phyloP scores from a whole-genome alignment of 192 early-diverging fungal genomes.

The Umbelopsis isabellina region DNA sequence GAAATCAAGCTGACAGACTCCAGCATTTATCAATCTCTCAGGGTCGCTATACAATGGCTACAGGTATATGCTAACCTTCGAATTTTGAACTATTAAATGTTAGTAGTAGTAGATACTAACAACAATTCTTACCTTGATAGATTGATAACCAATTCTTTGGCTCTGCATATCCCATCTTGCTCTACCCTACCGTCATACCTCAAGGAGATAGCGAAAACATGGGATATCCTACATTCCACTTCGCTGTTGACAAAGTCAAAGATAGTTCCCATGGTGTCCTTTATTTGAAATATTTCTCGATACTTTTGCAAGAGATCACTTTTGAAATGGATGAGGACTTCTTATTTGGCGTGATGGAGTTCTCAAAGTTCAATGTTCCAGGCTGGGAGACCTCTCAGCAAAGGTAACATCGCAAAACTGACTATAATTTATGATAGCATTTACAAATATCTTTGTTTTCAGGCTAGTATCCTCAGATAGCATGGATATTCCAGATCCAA shows the following conservation, averaged over 20 bases:
- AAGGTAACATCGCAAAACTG: not conserved
- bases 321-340: constrained; percentile 89
- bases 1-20: constrained; percentile 71
- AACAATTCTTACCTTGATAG: constrained; percentile 35
- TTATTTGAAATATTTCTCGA: constrained; percentile 80
- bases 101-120: too few relatives aligned
- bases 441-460: not conserved
- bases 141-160: constrained; percentile 87
- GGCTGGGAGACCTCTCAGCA: not conserved
- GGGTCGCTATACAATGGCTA: constrained; percentile 73
- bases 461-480: not conserved
- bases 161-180: constrained; percentile 73
- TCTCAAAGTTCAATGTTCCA: constrained; percentile 63
- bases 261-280: constrained; percentile 83
- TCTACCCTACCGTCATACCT: constrained; percentile 82
- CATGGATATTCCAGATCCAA: constrained; percentile 57
- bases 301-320: constrained; percentile 83
- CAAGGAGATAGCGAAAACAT: constrained; percentile 50
- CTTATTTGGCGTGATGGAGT: constrained; percentile 73
- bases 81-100: not conserved
- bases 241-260: constrained; percentile 75
- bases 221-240: constrained; percentile 54
- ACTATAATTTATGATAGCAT: not conserved
- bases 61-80: constrained; percentile 34
- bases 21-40: constrained; percentile 64